A percentile compares a stretch with the other conserved stretches of the same genome.
These are phyloP conservation scores for Scutellospora calospora DNA, from an alignment of 371 early-diverging fungal genomes.

Conservation along the genomic window DNA sequence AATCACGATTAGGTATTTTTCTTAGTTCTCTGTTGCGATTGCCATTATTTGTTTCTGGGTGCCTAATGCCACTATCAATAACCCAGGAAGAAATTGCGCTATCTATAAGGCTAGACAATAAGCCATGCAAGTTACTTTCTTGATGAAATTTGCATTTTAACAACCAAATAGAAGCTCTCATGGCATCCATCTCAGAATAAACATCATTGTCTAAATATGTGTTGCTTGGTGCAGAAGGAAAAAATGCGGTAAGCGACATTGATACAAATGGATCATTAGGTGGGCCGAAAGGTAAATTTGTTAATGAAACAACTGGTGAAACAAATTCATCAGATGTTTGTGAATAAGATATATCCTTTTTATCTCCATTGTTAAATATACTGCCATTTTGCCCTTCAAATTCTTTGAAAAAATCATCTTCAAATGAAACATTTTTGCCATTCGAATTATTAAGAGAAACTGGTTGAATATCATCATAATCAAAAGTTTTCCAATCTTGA, in stretches of 20 bases:
- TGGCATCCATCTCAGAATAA: slow-evolving; percentile 66
- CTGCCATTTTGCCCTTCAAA: slow-evolving; percentile 16
- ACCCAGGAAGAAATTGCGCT: slow-evolving; percentile 70
- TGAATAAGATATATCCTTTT: not conserved
- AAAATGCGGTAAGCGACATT: slow-evolving; percentile 67
- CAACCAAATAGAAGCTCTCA: slow-evolving; percentile 68
- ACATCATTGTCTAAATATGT: slow-evolving; percentile 59
- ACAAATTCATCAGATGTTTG: not conserved
- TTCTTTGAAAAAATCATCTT: slow-evolving; percentile 50
- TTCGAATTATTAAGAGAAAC: not conserved
- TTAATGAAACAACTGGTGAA: slow-evolving; percentile 38
- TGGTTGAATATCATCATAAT: slow-evolving; percentile 47
- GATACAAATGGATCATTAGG: slow-evolving; percentile 75
- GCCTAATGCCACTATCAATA: slow-evolving; percentile 50
- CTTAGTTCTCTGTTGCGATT: not conserved
- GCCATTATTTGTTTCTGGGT: not conserved
- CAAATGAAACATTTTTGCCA: slow-evolving; percentile 33
- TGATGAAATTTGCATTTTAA: slow-evolving; percentile 66
- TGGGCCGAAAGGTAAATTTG: slow-evolving; percentile 71
- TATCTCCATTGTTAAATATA: slow-evolving; percentile 8
- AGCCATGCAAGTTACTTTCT: slow-evolving; percentile 61
- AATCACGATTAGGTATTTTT: not conserved
- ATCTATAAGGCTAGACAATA: slow-evolving; percentile 66
- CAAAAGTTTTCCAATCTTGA: slow-evolving; percentile 61
- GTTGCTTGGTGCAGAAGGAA: slow-evolving; percentile 64